A percentile compares a stretch with the other conserved stretches of the same genome.
Evolutionary conservation across 306 rosid genomes (phyloP).

Genomic region (Psophocarpus tetragonolobus): DNA sequence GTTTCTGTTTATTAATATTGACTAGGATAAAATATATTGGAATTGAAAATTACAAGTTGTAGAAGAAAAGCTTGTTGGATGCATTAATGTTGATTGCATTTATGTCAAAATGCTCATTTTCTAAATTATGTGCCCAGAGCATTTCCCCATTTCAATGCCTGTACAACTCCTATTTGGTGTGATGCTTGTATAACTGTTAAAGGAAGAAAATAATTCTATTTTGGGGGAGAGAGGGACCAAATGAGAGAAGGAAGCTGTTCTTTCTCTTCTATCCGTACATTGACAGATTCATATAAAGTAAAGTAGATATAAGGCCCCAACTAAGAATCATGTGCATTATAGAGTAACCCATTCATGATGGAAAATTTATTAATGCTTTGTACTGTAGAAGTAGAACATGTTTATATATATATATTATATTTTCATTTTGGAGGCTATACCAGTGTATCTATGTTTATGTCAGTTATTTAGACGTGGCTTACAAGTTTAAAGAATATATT

Average conservation of each 20-base stretch:
- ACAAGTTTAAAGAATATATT: conserved; percentile 3
- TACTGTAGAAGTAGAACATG: no score
- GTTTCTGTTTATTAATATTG: not conserved
- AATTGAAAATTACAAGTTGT: not conserved
- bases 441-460: conserved; percentile 14
- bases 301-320: conserved; percentile 3
- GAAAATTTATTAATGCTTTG: conserved; percentile 2
- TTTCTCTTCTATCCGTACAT: not conserved
- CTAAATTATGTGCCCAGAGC: not conserved
- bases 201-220: not conserved
- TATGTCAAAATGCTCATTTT: not conserved
- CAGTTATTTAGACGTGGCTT: not conserved
- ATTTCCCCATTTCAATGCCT: conserved; percentile 3
- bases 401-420: not conserved
- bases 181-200: conserved; percentile 1
- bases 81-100: conserved; percentile 8
- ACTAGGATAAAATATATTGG: not conserved
- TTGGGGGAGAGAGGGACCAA: not conserved
- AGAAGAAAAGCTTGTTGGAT: not conserved
- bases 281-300: not conserved
- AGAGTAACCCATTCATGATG: not conserved
- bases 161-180: no score
- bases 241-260: not conserved
- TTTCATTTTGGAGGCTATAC: conserved; percentile 9
- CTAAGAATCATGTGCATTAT: conserved; percentile 9